phyloP scores from a whole-genome alignment of 345 rosid species.

The Arabidopsis suecica region DNA sequence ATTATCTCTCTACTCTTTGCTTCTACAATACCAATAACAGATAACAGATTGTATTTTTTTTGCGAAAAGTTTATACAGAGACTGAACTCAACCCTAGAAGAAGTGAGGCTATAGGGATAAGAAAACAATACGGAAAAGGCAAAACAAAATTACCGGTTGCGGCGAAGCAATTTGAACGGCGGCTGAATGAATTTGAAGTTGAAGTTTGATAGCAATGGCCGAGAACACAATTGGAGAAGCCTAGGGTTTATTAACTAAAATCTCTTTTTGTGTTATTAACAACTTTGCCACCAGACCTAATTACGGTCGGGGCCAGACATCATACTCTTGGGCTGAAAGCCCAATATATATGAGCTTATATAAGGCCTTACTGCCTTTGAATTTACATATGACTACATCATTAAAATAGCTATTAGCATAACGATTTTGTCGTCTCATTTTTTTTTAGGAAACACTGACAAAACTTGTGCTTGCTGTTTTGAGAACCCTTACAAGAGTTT shows the following conservation, averaged over 20 bases:
- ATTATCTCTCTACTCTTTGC: slow-evolving; percentile 19
- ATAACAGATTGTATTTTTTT: slow-evolving; percentile 13
- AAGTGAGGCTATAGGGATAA: not conserved
- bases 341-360: slow-evolving; percentile 20
- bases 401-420: too few species aligned
- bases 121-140: not conserved
- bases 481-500: too few species aligned
- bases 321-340: not conserved
- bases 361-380: not conserved
- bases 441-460: too few species aligned
- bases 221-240: not conserved
- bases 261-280: slow-evolving; percentile 9
- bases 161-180: slow-evolving; percentile 25
- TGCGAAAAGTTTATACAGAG: not conserved
- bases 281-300: slow-evolving; percentile 31
- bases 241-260: slow-evolving; percentile 39
- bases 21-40: not conserved
- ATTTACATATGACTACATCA: not conserved
- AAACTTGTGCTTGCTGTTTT: too few species aligned
- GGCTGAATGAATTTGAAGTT: slow-evolving; percentile 2
- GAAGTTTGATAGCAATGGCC: not conserved
- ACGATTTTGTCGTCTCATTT: too few species aligned
- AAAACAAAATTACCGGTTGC: slow-evolving; percentile 17
- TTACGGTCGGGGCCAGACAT: not conserved
- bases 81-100: not conserved